phyloP scores from a whole-genome alignment of 1,139 yeast genomes.

The Yamadazyma trypodendri region DNA sequence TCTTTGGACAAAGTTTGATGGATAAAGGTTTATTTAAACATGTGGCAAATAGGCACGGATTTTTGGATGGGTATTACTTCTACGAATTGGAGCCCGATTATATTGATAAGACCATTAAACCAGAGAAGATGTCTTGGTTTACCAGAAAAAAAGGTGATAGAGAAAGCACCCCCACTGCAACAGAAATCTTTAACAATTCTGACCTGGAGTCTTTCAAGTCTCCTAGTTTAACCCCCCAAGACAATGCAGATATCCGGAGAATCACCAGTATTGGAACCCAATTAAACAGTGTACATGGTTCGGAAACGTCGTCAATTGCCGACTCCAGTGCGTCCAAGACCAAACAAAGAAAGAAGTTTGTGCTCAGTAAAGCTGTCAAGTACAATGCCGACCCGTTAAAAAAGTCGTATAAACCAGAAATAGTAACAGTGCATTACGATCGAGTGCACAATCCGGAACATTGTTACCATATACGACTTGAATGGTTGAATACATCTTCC shows the following conservation, averaged over 20 bases:
- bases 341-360: constrained; percentile 26
- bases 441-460: constrained; percentile 92
- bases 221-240: constrained; percentile 22
- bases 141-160: constrained; percentile 23
- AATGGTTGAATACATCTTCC: constrained; percentile 92
- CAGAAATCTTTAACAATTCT: constrained; percentile 25
- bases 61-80: constrained; percentile 90
- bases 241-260: constrained; percentile 22
- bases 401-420: constrained; percentile 75
- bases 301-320: constrained; percentile 36
- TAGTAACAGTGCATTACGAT: constrained; percentile 83
- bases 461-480: constrained; percentile 86
- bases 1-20: constrained; percentile 77
- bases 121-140: constrained; percentile 31
- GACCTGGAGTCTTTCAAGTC: constrained; percentile 30
- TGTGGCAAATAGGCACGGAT: constrained; percentile 79
- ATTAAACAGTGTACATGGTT: constrained; percentile 14
- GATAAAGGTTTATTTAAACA: constrained; percentile 69
- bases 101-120: constrained; percentile 31
- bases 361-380: constrained; percentile 59
- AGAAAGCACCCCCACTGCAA: constrained; percentile 17
- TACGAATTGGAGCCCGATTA: constrained; percentile 69
- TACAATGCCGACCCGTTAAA: constrained; percentile 75
- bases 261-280: constrained; percentile 22
- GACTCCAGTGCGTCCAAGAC: constrained; percentile 27